Conservation (phyloP, 306 rosid genomes). For the Elaeagnus macrophylla region DNA sequence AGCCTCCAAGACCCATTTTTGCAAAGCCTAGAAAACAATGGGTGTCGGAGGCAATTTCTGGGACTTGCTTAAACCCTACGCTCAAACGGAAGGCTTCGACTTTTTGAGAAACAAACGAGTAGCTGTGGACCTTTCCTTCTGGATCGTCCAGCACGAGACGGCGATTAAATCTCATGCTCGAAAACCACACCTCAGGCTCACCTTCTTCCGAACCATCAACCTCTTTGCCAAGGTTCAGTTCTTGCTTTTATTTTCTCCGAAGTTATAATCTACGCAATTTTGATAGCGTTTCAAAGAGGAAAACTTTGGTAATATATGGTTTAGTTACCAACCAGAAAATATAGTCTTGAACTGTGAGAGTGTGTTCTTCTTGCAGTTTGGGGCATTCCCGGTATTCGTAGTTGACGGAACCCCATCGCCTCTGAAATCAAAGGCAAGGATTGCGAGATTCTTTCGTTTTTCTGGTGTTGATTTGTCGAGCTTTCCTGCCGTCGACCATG, state of each 20-base stretch:
- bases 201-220: constrained; percentile 72
- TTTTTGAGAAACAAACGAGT: constrained; percentile 92
- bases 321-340: neutral
- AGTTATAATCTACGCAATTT: no score
- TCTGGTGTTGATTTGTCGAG: constrained; percentile 56
- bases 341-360: neutral
- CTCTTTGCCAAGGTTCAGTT: constrained; percentile 64
- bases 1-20: constrained; percentile 4
- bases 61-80: constrained; percentile 76
- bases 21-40: constrained; percentile 28
- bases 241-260: neutral
- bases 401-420: constrained; percentile 81
- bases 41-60: constrained; percentile 83
- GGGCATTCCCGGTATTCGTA: constrained; percentile 78
- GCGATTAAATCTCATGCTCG: constrained; percentile 48
- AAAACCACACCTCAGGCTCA: constrained; percentile 67
- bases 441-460: constrained; percentile 47
- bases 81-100: constrained; percentile 64
- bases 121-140: constrained; percentile 81
- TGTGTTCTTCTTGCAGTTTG: constrained; percentile 50
- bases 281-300: no score
- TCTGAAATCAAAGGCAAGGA: constrained; percentile 63
- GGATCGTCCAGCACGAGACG: constrained; percentile 81
- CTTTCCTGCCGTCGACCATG: constrained; percentile 46
- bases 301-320: neutral